Evolutionary conservation across 345 rosid species (phyloP), one percentile per base, ranked within the genome.

Genomic region (Psidium friedrichsthalianum): DNA sequence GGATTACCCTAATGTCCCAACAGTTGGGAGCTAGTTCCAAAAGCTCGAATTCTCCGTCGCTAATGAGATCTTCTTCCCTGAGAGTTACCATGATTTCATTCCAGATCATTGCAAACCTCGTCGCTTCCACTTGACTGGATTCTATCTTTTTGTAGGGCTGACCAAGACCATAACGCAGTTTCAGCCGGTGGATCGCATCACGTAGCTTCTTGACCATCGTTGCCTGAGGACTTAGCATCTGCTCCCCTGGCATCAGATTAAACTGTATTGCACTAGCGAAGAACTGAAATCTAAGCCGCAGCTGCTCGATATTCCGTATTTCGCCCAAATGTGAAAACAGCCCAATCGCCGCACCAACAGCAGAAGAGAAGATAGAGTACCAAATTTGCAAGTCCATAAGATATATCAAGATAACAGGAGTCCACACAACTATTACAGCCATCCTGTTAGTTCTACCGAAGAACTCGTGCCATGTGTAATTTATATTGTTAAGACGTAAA

Each of bases 221-320:
- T 82, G 86, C 93, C 85, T 94, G 90, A 51, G 95, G 87, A 84
- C 89, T 85, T 61, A 69, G 83, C 51, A 74, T 85, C 83, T 87
- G 94, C 83, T 94, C 94, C 87, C 92, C 99, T 3, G 99, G 92
- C 94, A 93, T 94, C 82, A 96, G 94, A 90, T 95, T 95, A 89
- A 96, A 96, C 86, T 96, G 99, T 94, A 96, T 58, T 51, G 98
- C 98, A 90, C 96, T 91, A 56, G 99, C 92, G 84, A 96, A 96
- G 89, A 94, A 96, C 93, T 93, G 99, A 91, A 96, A 96, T 87
- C 99, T 88, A 74, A 96, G 98, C 88, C 98, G 92, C 69, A 95
- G 91, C 92, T 96, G 98, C 86, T 87, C 95, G 78, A 95, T 91
- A 87, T 91, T 94, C 86, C 99, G 89, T 80, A 96, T 94, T 92